Conservation (phyloP, 441 rosid genomes). For the Geranium incanum region DNA sequence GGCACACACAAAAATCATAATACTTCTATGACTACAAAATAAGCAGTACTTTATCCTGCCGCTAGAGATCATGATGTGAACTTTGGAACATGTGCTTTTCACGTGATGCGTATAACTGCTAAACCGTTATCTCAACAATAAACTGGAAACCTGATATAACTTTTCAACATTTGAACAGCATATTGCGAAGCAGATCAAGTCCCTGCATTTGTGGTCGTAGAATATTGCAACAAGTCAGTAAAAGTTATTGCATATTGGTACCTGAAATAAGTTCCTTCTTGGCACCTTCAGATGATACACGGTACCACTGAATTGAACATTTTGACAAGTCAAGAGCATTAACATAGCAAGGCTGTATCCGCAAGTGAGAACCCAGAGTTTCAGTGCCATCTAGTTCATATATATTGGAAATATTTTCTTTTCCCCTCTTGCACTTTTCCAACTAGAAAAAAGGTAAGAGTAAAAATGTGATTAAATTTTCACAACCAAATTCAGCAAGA, state of each 20-base stretch:
- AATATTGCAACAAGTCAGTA: neutral
- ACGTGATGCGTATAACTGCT: too few relatives aligned
- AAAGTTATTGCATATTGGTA: conserved; percentile 16
- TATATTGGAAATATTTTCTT: conserved; percentile 35
- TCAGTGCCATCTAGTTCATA: conserved; percentile 86
- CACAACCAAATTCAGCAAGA: neutral
- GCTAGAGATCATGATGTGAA: neutral
- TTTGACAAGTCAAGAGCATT: conserved; percentile 62
- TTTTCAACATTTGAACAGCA: neutral
- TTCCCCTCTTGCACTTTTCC: conserved; percentile 51
- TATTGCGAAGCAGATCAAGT: neutral
- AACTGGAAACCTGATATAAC: neutral
- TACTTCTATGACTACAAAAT: too few relatives aligned
- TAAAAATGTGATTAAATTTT: neutral
- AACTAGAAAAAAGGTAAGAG: conserved; percentile 36
- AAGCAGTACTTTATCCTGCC: too few relatives aligned
- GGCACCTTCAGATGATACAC: conserved; percentile 62
- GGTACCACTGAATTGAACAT: conserved; percentile 80
- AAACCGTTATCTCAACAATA: neutral
- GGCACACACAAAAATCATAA: too few relatives aligned
- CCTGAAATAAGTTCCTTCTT: conserved; percentile 87
- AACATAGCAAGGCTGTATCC: conserved; percentile 53
- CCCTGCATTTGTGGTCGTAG: neutral
- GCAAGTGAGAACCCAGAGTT: conserved; percentile 69
- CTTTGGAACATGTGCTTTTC: neutral